Conservation (phyloP, 257 asterid species). For the Fraxinus excelsior region DNA sequence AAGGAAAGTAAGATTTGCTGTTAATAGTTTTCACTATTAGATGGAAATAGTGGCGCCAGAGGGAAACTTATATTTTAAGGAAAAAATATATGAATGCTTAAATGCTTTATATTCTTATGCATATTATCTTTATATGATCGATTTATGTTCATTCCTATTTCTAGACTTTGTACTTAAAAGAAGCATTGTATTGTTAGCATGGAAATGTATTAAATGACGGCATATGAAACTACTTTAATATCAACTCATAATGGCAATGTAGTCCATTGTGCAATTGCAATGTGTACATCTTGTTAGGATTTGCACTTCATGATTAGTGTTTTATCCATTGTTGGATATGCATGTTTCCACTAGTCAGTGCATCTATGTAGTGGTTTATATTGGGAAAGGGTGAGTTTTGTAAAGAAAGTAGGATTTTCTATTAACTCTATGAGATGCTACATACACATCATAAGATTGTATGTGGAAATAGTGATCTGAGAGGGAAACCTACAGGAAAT, state of each 20-base stretch:
- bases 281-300: neutral
- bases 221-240: conserved; percentile 1
- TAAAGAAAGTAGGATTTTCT: neutral
- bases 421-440: too few relatives aligned
- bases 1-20: neutral
- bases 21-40: neutral
- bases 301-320: neutral
- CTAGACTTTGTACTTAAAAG: neutral
- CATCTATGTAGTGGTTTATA: neutral
- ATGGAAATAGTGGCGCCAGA: neutral
- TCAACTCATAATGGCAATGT: neutral
- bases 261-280: neutral
- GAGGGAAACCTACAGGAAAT: too few relatives aligned
- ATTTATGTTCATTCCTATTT: neutral
- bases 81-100: too few relatives aligned
- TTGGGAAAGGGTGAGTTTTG: neutral
- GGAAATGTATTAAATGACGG: neutral
- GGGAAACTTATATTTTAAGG: neutral
- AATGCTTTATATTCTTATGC: neutral
- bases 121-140: neutral
- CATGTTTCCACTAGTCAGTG: neutral
- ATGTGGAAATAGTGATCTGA: too few relatives aligned
- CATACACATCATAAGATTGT: too few relatives aligned
- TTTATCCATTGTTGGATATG: neutral
- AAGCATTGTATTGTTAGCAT: neutral